phyloP scores from a whole-genome alignment of 2,329 filamentous ascomycete genomes.

The Huntiella bhutanensis region DNA sequence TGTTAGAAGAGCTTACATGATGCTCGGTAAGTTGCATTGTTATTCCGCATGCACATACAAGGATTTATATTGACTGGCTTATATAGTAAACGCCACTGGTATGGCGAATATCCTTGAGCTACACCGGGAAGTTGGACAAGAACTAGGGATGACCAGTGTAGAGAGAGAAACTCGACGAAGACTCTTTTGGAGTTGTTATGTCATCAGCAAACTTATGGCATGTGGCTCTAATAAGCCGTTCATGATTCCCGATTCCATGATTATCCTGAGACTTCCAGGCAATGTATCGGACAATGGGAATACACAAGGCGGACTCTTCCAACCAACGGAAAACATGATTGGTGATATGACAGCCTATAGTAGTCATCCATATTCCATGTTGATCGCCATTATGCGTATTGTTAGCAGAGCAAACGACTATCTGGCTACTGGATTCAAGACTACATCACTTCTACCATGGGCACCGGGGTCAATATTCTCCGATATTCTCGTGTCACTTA shows the following conservation, averaged over 20 bases:
- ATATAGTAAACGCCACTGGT: constrained; percentile 50
- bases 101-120: constrained; percentile 72
- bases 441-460: constrained; percentile 82
- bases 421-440: constrained; percentile 67
- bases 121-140: constrained; percentile 54
- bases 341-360: constrained; percentile 56
- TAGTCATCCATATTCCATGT: constrained; percentile 54
- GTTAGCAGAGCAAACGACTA: constrained; percentile 71
- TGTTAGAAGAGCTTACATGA: constrained; percentile 75
- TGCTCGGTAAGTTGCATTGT: constrained; percentile 42
- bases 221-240: constrained; percentile 68
- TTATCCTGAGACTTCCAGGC: constrained; percentile 55
- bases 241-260: constrained; percentile 52
- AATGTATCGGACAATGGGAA: constrained; percentile 47
- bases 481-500: constrained; percentile 68
- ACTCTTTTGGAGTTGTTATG: constrained; percentile 79
- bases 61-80: constrained; percentile 18
- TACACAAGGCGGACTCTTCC: constrained; percentile 61
- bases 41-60: neutral
- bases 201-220: constrained; percentile 67
- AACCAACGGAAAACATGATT: constrained; percentile 38
- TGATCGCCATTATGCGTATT: constrained; percentile 70
- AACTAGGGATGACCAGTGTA: constrained; percentile 14
- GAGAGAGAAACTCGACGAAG: constrained; percentile 61
- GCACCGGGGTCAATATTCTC: constrained; percentile 70